Base-by-base conservation (phyloP, 2,329 filamentous ascomycete genomes). In the Cytospora mali region DNA sequence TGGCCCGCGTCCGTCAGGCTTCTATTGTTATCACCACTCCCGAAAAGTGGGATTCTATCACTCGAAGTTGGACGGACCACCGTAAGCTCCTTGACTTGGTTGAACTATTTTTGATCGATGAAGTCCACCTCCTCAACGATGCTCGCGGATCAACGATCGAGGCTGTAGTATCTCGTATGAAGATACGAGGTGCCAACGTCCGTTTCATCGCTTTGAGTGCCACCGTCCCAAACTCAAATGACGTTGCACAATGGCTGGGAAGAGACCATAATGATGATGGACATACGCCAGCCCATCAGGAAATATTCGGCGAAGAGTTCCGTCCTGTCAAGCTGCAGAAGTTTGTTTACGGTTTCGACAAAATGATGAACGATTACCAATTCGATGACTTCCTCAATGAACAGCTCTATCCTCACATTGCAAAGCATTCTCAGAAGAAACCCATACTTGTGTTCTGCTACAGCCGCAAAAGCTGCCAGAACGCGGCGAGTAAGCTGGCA, bases 11-110 rank as follows among this genome's bases (percentile, higher is more conserved):
- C 6, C 88, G 92, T 64, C 85, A 81, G 68, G 91, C 91, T 3
- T 88, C 88, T 53, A 91, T 96, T 66, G 94, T 96, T 67, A 83
- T 96, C 66, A 95, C 92, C 0, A 96, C 92, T 0, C 92, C 92
- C 0, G 92, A 96, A 74, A 96, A 96, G 71, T 96, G 92, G 92
- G 92, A 96, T 71, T 94, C 91, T 64, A 88, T 95, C 73, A 96
- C 92, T 0, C 82, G 92, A 21, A 93, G 92, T 71, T 96, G 92
- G 92, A 87, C 88, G 68, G 92, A 96, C 68, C 89, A 96, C 69
- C 82, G 83, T 58, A 89, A 82, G 66, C 77, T 96, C 21, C 85
- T 96, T 75, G 84, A 88, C 63, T 80, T 93, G 66, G 85, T 96
- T 52, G 90, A 89, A 64, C 77, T 96, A 0, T 92, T 95, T 66